Evolutionary conservation across 352 stramenopile genomes (phyloP).

Genomic region (Phytopythium sindhum): DNA sequence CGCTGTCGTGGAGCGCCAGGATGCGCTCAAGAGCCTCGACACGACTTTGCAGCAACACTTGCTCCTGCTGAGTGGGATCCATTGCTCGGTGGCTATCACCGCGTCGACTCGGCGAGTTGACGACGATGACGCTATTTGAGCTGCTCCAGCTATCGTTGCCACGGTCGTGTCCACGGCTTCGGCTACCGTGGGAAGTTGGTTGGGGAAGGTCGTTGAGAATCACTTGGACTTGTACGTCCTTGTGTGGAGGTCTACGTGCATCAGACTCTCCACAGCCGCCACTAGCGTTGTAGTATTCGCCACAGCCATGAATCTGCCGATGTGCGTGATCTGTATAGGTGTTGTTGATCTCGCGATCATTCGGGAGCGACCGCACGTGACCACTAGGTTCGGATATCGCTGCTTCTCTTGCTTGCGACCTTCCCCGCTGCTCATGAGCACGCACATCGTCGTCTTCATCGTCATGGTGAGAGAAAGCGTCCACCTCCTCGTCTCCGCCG

Average conservation of each 20-base stretch:
- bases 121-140: not conserved
- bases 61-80: not conserved
- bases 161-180: not conserved
- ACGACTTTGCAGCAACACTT: slow-evolving; percentile 36
- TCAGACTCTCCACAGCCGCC: not conserved
- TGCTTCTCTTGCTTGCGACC: not conserved
- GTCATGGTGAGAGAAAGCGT: not conserved
- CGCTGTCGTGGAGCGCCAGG: slow-evolving; percentile 54
- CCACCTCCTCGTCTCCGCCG: not conserved
- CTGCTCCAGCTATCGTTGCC: not conserved
- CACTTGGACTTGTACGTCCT: not conserved
- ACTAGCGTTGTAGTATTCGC: not conserved
- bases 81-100: not conserved
- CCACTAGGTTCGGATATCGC: not conserved
- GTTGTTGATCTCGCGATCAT: not conserved
- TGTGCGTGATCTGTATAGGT: not conserved
- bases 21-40: slow-evolving; percentile 54
- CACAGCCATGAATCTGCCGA: not conserved
- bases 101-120: not conserved
- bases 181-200: not conserved
- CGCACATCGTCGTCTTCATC: not conserved
- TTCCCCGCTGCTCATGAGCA: no score
- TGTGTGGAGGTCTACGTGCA: not conserved
- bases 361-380: not conserved
- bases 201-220: not conserved